These are phyloP conservation scores for Trifolium fragiferum DNA, from an alignment of 306 rosid species.

Conservation along the genomic window DNA sequence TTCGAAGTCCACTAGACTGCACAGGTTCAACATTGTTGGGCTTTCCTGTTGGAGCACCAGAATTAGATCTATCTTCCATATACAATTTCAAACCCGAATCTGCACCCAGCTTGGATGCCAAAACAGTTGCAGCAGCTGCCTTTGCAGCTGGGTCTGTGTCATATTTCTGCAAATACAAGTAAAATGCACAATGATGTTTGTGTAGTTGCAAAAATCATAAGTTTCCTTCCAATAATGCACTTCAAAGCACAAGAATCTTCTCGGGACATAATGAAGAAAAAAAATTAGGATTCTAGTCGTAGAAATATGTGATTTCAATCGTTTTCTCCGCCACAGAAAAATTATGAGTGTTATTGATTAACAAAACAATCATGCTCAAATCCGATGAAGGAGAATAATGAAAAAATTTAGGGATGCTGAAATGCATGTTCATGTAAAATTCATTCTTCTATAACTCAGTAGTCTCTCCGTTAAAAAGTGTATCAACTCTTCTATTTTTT, in stretches of 20 bases:
- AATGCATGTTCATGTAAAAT: not conserved
- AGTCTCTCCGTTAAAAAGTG: not conserved
- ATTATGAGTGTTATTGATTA: not conserved
- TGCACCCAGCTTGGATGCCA: slow-evolving; percentile 90
- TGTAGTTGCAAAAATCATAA: slow-evolving; percentile 17
- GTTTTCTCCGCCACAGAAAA: not conserved
- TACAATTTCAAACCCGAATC: slow-evolving; percentile 80
- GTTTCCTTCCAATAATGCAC: slow-evolving; percentile 28
- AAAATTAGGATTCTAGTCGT: slow-evolving; percentile 1
- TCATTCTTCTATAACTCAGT: slow-evolving; percentile 6
- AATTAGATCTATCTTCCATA: slow-evolving; percentile 61
- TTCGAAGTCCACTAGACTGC: slow-evolving; percentile 72
- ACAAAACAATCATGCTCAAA: not conserved
- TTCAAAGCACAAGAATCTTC: slow-evolving; percentile 31
- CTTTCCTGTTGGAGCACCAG: slow-evolving; percentile 58
- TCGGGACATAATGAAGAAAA: slow-evolving; percentile 8
- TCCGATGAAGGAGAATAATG: not conserved
- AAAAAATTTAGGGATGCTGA: not conserved
- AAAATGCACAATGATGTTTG: slow-evolving; percentile 18
- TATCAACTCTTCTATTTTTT: not conserved
- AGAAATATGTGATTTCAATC: slow-evolving; percentile 25
- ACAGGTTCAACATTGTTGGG: slow-evolving; percentile 61
- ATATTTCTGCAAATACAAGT: slow-evolving; percentile 71
- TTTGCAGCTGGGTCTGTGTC: slow-evolving; percentile 97
- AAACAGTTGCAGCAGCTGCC: slow-evolving; percentile 94